A percentile compares a stretch with the other conserved stretches of the same genome.
These are phyloP conservation scores for Colletotrichum eleusines DNA, from an alignment of 2,329 filamentous ascomycete genomes.

Conservation along the genomic window DNA sequence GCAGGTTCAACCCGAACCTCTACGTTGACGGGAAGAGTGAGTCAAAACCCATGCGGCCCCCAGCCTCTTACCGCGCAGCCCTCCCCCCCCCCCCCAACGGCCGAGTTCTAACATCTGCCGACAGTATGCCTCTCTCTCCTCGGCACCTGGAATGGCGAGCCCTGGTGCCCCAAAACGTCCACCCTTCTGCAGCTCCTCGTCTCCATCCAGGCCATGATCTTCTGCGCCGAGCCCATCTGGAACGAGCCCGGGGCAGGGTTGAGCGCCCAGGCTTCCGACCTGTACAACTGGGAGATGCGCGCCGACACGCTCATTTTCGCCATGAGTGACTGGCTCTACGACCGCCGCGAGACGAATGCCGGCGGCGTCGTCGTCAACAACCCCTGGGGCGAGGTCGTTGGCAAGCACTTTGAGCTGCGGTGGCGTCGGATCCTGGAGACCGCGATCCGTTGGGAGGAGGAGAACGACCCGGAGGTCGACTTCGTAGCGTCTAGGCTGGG, in stretches of 20 bases:
- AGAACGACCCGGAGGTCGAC: background rate
- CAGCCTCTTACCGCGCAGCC: background rate
- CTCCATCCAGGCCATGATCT: conserved; percentile 70
- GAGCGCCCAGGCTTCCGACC: conserved; percentile 42
- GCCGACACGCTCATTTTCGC: conserved; percentile 47
- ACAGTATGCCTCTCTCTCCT: conserved; percentile 64
- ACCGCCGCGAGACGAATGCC: conserved; percentile 27
- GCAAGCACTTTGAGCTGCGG: conserved; percentile 14
- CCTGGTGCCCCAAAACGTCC: conserved; percentile 60
- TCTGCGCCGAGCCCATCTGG: conserved; percentile 65
- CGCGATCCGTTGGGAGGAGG: background rate
- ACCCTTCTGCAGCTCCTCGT: conserved; percentile 65
- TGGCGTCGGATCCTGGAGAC: conserved; percentile 12
- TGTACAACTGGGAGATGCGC: conserved; percentile 50
- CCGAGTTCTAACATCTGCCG: conserved; percentile 10
- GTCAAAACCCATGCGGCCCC: conserved; percentile 24
- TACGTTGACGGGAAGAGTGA: conserved; percentile 61
- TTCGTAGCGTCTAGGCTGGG: background rate
- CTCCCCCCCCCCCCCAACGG: too few species aligned
- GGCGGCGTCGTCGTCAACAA: background rate
- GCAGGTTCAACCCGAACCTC: conserved; percentile 61
- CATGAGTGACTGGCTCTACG: conserved; percentile 47
- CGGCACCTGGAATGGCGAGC: conserved; percentile 61
- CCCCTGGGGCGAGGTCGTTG: conserved; percentile 21
- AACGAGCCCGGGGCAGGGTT: conserved; percentile 62